Conservation (phyloP, 495 filamentous ascomycete species). For the Pyrenula massariospora region DNA sequence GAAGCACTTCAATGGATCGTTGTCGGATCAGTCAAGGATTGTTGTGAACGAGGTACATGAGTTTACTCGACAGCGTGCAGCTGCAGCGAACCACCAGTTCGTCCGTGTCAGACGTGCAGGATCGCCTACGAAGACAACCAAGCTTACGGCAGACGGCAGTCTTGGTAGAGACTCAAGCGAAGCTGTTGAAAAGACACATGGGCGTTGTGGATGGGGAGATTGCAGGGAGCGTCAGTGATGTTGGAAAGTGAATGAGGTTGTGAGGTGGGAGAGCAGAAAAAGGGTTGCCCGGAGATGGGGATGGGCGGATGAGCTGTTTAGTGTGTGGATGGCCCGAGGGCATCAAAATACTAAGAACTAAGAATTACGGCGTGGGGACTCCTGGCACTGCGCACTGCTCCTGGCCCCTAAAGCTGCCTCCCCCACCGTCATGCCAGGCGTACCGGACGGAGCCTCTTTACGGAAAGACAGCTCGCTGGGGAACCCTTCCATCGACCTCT, state of each 20-base stretch:
- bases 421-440: too few relatives aligned
- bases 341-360: too few relatives aligned
- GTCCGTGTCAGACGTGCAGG: neutral
- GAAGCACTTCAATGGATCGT: neutral
- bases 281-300: neutral
- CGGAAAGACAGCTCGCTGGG: too few relatives aligned
- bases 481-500: too few relatives aligned
- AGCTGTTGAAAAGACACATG: neutral
- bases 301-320: neutral
- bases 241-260: neutral
- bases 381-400: too few relatives aligned
- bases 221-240: neutral
- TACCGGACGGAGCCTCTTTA: too few relatives aligned
- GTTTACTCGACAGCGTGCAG: neutral
- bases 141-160: neutral
- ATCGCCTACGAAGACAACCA: neutral
- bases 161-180: neutral
- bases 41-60: neutral
- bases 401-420: too few relatives aligned
- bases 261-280: neutral
- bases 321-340: neutral
- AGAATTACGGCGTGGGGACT: too few relatives aligned
- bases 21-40: neutral
- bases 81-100: neutral
- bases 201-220: neutral